Base-by-base conservation (phyloP, 257 asterid species). In the Ilex asprella region DNA sequence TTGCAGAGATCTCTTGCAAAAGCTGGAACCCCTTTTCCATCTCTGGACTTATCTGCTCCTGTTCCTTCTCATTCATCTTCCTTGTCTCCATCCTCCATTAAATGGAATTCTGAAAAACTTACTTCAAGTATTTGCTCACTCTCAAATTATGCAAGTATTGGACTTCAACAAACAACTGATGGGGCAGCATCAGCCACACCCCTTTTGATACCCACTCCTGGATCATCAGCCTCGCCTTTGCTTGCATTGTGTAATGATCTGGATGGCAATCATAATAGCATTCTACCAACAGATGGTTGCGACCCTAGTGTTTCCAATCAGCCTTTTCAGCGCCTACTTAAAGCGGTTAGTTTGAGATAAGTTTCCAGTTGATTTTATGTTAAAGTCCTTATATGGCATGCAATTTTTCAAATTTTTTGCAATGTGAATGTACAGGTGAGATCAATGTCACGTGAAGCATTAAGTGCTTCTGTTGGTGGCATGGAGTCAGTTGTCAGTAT, bases 41-140 rank as follows among this genome's bases (percentile, higher is more conserved):
- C 82, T n/a, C 31, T 61, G 35, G 53, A 73, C 67, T 79, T 80
- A 1, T 72, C 82, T 2, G 66, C 70, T 62, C 59, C 72, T 59
- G 56, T 72, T 59, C 83, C 82, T 12, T 71, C 83, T 64, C 84
- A 84, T 44, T 64, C 69, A 68, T 70, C 80, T 64, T 84, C 84
- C 30, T 60, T 73, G 67, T 75, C 82, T 60, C 79, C 82, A 39
- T 72, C 77, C 55, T 74, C 86, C 29, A 46, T 46, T 50, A 77
- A 78, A 29, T 61, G 51, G 50, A 82, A 78, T 71, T 57, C 46
- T 31, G 74, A 58, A 16, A 68, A 61, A 60, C 66, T 75, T 70
- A 75, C 27, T 39, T 55, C 67, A 21, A 29, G 62, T 32, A 30
- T 55, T 31, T 53, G 47, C 13, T 29, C 84, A 21, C 31, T 72